Percentiles rank a stretch among this genome's conserved stretches.
phyloP scores from a whole-genome alignment of 169 alveolate genomes.

The Plasmodium adleri region DNA sequence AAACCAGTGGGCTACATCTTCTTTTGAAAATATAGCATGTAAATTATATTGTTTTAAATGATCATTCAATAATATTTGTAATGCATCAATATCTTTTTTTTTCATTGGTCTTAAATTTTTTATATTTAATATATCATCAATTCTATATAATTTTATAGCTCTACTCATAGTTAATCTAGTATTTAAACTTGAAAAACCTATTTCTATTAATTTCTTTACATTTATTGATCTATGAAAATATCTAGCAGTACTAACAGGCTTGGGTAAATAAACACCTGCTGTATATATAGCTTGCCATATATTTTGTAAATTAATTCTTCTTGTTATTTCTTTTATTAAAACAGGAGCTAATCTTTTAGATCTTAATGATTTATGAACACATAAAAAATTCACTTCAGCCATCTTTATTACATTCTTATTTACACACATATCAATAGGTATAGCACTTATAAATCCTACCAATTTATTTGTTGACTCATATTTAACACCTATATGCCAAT shows the following conservation, averaged over 20 bases:
- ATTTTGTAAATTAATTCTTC: slow-evolving; percentile 95
- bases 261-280: slow-evolving; percentile 96
- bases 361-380: slow-evolving; percentile 98
- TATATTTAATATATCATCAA: slow-evolving; percentile 83
- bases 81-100: slow-evolving; percentile 90
- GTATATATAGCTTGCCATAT: slow-evolving; percentile 99
- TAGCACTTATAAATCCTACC: slow-evolving; percentile 96
- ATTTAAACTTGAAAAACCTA: slow-evolving; percentile 88
- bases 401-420: slow-evolving; percentile 85
- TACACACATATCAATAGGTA: slow-evolving; percentile 92
- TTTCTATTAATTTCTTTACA: slow-evolving; percentile 90
- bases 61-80: slow-evolving; percentile 84
- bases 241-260: slow-evolving; percentile 95
- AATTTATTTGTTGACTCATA: slow-evolving; percentile 84
- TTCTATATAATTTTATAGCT: slow-evolving; percentile 89
- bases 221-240: slow-evolving; percentile 91
- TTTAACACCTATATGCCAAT: slow-evolving; percentile 96
- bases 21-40: slow-evolving; percentile 88
- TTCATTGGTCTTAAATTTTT: slow-evolving; percentile 91
- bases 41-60: slow-evolving; percentile 86
- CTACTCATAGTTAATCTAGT: slow-evolving; percentile 92
- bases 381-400: slow-evolving; percentile 97
- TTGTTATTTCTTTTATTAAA: slow-evolving; percentile 96
- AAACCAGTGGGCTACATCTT: slow-evolving; percentile 94
- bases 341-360: slow-evolving; percentile 96